Evolutionary conservation across 2,329 filamentous ascomycete species (phyloP), one percentile per base, ranked within the genome.

Genomic region (Cercospora sojina): DNA sequence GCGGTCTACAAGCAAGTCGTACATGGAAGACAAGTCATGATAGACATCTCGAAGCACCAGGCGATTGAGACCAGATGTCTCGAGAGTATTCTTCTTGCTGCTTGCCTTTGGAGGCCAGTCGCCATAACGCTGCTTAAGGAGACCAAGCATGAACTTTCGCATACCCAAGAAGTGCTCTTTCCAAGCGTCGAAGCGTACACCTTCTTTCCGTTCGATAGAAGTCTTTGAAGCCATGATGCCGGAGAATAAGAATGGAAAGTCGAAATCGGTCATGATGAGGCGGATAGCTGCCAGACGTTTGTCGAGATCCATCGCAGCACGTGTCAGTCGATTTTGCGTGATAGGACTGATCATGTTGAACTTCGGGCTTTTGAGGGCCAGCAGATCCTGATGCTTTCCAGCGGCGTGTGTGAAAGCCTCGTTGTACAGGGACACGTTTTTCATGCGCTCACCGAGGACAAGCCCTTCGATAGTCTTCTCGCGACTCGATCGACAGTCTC

Each of bases 381-480:
- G 87, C 32, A 92, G 84, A 20, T 91, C 86, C 66, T 94, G 83
- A 69, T 86, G 92, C 78, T 95, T 96, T 59, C 94, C 95, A 9
- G 91, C 92, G 0, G 90, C 92, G 77, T 98, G 95, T 5, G 93
- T 88, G 74, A 97, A 98, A 0, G 92, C 92, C 78, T 97, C 93
- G 66, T 91, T 92, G 79, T 96, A 98, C 2, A 99, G 84, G 7
- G 89, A 85, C 73, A 90, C 87, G 57, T 87, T 96, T 65, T 89
- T 89, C 88, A 98, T 91, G 41, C 87, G 87, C 80, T 99, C 94
- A 64, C 91, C 93, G 10, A 99, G 83, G n/a, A 98, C 85, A 56
- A 98, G 85, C 0, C 90, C 91, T 79, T 98, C 92, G 25, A 98
- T 84, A 0, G 91, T 97, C 83, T 95, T 96, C 75, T 97, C 92